Base-by-base conservation (phyloP, 169 alveolate genomes). In the Plasmodium yoelii region DNA sequence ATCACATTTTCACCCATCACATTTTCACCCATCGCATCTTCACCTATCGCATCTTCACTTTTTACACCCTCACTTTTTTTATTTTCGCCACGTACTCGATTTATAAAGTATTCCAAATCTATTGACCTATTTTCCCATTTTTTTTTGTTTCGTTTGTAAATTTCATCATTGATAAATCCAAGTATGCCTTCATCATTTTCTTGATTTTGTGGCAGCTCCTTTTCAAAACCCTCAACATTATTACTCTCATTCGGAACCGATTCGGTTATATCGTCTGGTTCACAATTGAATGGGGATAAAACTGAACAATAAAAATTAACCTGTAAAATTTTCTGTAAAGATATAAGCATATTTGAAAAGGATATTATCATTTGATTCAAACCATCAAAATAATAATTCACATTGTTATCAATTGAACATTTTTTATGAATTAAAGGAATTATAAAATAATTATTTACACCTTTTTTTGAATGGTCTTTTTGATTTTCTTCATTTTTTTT, bases 391-490 rank as follows among this genome's bases (percentile, higher is more conserved):
- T 80, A 80, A 19, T n/a, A 24, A 12, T 67, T 28, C 1, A 80
- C 10, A n/a, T 80, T 3, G 39, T 39, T 9, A 6, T 13, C 19
- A 19, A 80, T 5, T n/a, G 64, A 49, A 47, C 56, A 55, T 39
- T 60, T 80, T 70, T 61, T 80, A 80, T 80, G 90, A 65, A 80
- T 80, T 39, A 80, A 22, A 4, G 90, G 90, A 24, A 80, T 80
- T 6, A 71, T 22, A 34, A 80, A 80, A 59, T 15, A 19, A 7
- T 46, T 24, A 5, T 73, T 73, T 73, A 22, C 13, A 26, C 34
- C 56, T 15, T 67, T 26, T 39, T 19, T 67, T 59, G 53, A 65
- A 10, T 51, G 13, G 8, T 15, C 56, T 55, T 12, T 28, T 71
- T 18, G 59, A 13, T n/a, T 71, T 71, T 71, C 69, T 5, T n/a